Conservation (phyloP, 345 rosid genomes). For the Erodium maritimum region DNA sequence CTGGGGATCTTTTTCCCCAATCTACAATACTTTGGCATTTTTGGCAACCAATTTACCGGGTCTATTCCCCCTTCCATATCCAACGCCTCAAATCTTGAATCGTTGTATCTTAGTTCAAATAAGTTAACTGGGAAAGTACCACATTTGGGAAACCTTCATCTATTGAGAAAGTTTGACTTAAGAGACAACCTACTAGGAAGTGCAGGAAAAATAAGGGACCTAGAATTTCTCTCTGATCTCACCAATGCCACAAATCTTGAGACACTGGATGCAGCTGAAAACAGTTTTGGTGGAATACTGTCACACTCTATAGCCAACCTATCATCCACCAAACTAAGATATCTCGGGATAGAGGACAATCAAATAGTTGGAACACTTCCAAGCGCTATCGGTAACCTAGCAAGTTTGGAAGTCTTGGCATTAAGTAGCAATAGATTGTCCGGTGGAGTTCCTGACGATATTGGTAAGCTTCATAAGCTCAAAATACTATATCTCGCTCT, state of each 20-base stretch:
- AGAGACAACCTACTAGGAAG: constrained; percentile 3
- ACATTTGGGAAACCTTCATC: constrained; percentile 1
- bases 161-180: background rate
- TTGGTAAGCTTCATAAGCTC: constrained; percentile 1
- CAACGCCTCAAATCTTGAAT: constrained; percentile 11
- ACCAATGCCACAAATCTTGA: background rate
- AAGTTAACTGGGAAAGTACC: constrained; percentile 8
- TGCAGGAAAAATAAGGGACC: constrained; percentile 3
- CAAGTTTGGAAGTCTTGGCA: background rate
- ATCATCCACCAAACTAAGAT: background rate
- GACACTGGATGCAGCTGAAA: background rate
- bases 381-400: background rate
- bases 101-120: background rate
- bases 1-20: constrained; percentile 12
- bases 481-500: background rate
- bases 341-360: background rate
- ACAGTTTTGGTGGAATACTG: constrained; percentile 8
- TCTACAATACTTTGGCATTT: background rate
- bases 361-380: constrained; percentile 12
- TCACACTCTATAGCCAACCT: constrained; percentile 10
- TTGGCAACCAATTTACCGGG: background rate
- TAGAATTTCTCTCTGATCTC: background rate
- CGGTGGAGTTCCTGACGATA: constrained; percentile 1
- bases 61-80: constrained; percentile 12
- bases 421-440: background rate